Percentiles rank a stretch among this genome's conserved stretches.
These are phyloP conservation scores for Scedosporium boydii DNA, from an alignment of 2,329 filamentous ascomycete species.

Conservation along the genomic window DNA sequence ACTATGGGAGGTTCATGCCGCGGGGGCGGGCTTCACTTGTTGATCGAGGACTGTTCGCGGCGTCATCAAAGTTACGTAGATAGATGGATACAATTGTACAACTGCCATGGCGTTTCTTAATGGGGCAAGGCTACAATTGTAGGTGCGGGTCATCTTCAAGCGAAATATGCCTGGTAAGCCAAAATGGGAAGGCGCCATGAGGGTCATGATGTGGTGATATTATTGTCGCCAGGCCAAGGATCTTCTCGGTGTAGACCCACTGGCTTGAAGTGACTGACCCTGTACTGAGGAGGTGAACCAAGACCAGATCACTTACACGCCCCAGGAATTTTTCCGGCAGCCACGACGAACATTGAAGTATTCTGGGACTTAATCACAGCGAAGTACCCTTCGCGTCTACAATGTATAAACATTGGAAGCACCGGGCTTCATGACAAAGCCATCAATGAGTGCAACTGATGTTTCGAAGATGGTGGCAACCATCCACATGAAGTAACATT, in stretches of 20 bases:
- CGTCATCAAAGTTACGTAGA: too few relatives aligned
- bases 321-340: too few relatives aligned
- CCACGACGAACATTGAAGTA: too few relatives aligned
- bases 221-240: too few relatives aligned
- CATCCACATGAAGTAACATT: not conserved
- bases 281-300: too few relatives aligned
- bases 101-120: not conserved
- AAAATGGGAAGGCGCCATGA: not conserved
- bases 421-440: not conserved
- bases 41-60: not conserved
- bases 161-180: not conserved
- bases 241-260: too few relatives aligned
- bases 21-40: not conserved
- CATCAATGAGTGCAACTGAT: not conserved
- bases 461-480: not conserved
- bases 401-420: too few relatives aligned
- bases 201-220: not conserved
- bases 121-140: not conserved
- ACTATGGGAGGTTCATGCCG: not conserved
- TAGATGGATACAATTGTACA: not conserved
- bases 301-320: too few relatives aligned
- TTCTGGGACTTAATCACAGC: too few relatives aligned
- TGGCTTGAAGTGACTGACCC: too few relatives aligned
- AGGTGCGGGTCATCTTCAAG: not conserved
- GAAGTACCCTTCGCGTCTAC: too few relatives aligned